These are phyloP conservation scores for Cryptomeria japonica DNA, from an alignment of 75 land plant genomes.

Conservation along the genomic window DNA sequence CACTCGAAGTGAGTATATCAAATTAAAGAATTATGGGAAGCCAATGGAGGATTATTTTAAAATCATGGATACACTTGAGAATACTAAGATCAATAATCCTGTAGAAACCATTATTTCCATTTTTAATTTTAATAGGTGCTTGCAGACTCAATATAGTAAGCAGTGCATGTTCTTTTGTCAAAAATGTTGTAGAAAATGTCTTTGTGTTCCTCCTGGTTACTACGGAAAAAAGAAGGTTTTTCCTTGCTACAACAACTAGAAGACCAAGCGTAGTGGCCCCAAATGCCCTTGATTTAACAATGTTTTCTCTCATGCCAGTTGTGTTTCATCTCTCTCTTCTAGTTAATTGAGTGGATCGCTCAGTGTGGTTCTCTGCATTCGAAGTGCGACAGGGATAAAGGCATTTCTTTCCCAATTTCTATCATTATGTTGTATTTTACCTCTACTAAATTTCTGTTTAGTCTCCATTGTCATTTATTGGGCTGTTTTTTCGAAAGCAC, in stretches of 20 bases:
- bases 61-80: too few relatives aligned
- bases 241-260: constrained; percentile 42
- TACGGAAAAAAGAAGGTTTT: constrained; percentile 37
- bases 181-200: constrained; percentile 28
- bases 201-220: constrained; percentile 38
- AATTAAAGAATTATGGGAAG: too few relatives aligned
- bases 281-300: constrained; percentile 30
- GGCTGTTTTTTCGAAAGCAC: too few relatives aligned
- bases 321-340: background rate
- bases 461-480: too few relatives aligned
- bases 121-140: constrained; percentile 21
- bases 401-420: background rate
- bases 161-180: constrained; percentile 29
- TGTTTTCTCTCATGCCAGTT: background rate
- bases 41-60: too few relatives aligned
- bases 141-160: constrained; percentile 20
- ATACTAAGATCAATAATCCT: too few relatives aligned
- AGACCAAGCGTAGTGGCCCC: constrained; percentile 36
- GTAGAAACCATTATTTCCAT: too few relatives aligned
- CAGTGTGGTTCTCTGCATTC: background rate
- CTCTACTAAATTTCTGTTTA: too few relatives aligned
- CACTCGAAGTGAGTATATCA: too few relatives aligned
- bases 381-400: background rate
- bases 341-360: background rate
- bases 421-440: too few relatives aligned